Evolutionary conservation across 768 basidiomycete species (phyloP), one percentile per base, ranked within the genome.

Genomic region (Tricholoma saponaceum): DNA sequence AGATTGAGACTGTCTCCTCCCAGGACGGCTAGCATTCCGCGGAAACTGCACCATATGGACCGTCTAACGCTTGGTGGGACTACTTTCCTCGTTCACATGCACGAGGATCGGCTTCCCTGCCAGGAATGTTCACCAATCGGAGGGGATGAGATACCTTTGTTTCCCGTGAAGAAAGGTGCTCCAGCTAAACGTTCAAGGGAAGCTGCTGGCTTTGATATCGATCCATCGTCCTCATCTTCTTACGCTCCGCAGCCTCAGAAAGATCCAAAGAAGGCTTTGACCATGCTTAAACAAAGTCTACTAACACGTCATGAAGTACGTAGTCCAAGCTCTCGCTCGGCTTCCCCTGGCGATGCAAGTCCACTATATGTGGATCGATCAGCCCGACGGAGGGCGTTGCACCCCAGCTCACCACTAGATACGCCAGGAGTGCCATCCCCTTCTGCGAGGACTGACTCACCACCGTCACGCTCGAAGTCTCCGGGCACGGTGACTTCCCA

Each of bases 61-160:
- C 70, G 67, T 35, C 67, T 92, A 54, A 82, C 81, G 33, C 73
- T 92, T 56, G 90, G 90, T 22, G 82, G 81, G 60, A 91, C 90
- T 6, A 81, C 80, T 3, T 89, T 92, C 66, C 63, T 79, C 35
- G 77, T 87, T 28, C 90, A 92, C 66, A 79, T 90, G 56, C 90
- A 92, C 69, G 73, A 74, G 35, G 77, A 82, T 56, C 75, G 74
- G 26, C 69, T 77, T n/a, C 84, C 87, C 2, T 92, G 90, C 67
- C 69, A 72, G 32, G 79, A 78, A 5, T 92, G 90, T 65, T 76
- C 81, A 3, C 74, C 79, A 18, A 72, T 70, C n/a, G 76, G 67
- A 28, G 69, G 73, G 41, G 76, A 80, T 62, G 82, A 87, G 61
- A 83, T 92, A 30, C 82, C 87, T 0, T 72, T 91, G 13, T 86